Base-by-base conservation (phyloP, 2,329 filamentous ascomycete genomes). In the Ophiostoma piceae region DNA sequence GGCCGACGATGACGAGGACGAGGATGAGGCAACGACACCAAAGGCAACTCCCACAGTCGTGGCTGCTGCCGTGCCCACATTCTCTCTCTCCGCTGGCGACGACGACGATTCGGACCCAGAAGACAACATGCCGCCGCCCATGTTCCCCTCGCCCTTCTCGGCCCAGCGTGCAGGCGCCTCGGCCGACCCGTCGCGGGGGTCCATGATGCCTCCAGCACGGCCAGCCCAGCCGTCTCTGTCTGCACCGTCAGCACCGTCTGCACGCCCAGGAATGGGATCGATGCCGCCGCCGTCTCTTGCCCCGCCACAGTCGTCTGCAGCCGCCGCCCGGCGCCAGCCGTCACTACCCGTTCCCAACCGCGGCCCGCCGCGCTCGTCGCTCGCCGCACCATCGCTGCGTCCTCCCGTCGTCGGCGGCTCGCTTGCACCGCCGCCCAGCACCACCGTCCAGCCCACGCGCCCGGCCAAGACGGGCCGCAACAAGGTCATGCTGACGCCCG, bases 401-500 rank as follows among this genome's bases (percentile, higher is more conserved):
- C 41, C 3, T 5, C 37, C 37, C 1, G n/a, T 67, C 14, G n/a
- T 67, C 47, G 6, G 51, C 62, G 51, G 66, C 11, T 69, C 68
- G 43, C 43, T 71, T 8, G 82, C 84, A 0, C 86, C 84, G 0
- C 86, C 87, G 0, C 84, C 86, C 0, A 83, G 85, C 16, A 84
- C 84, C 76, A 80, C 78, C 41, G 77, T 80, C 60, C 83, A 82
- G 71, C 85, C 86, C 1, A 73, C 79, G 2, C 47, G 39, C 11
- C 67, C 67, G 1, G 37, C 37, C 32, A 88, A 87, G 76, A 84
- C 85, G 4, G 37, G 70, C 12, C 86, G 85, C 78, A 91, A 94
- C 78, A 91, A 94, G 76, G 91, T 97, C 4, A 84, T 90, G 9
- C 87, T 99, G 4, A 86, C 88, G n/a, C 95, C 95, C 0, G 94